phyloP scores from a whole-genome alignment of 176 grass and related monocot genomes.

The Aegilops longissima region DNA sequence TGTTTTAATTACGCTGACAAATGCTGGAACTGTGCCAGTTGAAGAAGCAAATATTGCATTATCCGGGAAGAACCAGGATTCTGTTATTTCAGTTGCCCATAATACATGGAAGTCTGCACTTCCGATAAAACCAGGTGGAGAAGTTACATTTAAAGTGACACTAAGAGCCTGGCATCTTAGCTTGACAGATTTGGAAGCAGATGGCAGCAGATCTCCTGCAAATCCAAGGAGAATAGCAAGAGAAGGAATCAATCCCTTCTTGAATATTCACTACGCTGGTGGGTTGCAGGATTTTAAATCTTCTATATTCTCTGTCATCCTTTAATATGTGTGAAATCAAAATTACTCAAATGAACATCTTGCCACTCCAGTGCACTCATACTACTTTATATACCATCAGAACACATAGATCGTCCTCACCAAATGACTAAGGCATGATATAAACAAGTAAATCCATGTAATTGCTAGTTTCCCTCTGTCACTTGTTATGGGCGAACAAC shows the following conservation, averaged over 20 bases:
- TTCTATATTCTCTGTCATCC: conserved; percentile 21
- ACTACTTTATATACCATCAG: neutral
- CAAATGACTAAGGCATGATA: neutral
- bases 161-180: conserved; percentile 95
- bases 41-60: conserved; percentile 95
- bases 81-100: conserved; percentile 86
- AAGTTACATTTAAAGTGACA: conserved; percentile 86
- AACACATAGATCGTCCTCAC: neutral
- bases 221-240: conserved; percentile 71
- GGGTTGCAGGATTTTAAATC: conserved; percentile 34
- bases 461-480: neutral
- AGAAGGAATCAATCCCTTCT: conserved; percentile 81
- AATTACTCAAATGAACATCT: conserved; percentile 1
- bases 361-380: neutral
- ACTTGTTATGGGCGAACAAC: neutral
- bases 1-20: conserved; percentile 82
- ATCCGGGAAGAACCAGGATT: conserved; percentile 95
- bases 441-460: conserved; percentile 12
- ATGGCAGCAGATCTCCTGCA: conserved; percentile 61
- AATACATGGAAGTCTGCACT: conserved; percentile 68
- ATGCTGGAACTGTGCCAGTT: conserved; percentile 88
- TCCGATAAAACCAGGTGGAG: conserved; percentile 93
- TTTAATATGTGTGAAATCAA: neutral
- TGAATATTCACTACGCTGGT: conserved; percentile 98
- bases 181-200: conserved; percentile 70